Percentiles rank a stretch among this genome's conserved stretches.
phyloP scores from a whole-genome alignment of 305 asterid species.

The Fraxinus velutina region DNA sequence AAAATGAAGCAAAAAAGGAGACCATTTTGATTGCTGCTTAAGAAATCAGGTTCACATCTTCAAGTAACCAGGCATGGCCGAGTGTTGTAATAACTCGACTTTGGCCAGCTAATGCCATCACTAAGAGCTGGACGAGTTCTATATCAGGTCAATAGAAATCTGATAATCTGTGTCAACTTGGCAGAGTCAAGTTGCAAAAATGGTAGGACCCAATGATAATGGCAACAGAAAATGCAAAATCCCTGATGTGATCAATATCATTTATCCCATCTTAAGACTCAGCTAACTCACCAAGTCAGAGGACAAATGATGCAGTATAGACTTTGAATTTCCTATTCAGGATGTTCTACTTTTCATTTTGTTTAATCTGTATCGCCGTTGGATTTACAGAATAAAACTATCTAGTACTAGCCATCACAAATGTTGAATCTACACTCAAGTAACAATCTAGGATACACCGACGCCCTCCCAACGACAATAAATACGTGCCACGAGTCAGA shows the following conservation, averaged over 20 bases:
- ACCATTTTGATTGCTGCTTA: neutral
- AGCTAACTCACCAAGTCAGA: neutral
- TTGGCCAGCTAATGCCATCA: neutral
- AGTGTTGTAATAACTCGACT: neutral
- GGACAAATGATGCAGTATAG: conserved; percentile 10
- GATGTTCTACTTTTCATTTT: neutral
- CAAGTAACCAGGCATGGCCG: neutral
- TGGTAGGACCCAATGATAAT: neutral
- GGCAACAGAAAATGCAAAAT: conserved; percentile 8
- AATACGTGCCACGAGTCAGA: neutral
- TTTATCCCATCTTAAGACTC: neutral
- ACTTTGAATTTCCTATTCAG: neutral
- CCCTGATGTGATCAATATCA: neutral
- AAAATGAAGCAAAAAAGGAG: neutral
- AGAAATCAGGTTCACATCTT: conserved; percentile 1
- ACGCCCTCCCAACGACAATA: neutral
- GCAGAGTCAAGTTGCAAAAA: neutral
- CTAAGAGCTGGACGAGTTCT: neutral
- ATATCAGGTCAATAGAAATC: neutral
- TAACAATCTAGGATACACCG: neutral
- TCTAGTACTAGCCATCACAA: conserved; percentile 2
- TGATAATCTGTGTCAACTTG: neutral
- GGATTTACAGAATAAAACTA: neutral
- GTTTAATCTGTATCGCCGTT: neutral
- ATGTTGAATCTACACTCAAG: neutral